Percentiles rank a stretch among this genome's conserved stretches.
These are phyloP conservation scores for Talaromyces sp. DNA, from an alignment of 2,329 filamentous ascomycete species.

Conservation along the genomic window DNA sequence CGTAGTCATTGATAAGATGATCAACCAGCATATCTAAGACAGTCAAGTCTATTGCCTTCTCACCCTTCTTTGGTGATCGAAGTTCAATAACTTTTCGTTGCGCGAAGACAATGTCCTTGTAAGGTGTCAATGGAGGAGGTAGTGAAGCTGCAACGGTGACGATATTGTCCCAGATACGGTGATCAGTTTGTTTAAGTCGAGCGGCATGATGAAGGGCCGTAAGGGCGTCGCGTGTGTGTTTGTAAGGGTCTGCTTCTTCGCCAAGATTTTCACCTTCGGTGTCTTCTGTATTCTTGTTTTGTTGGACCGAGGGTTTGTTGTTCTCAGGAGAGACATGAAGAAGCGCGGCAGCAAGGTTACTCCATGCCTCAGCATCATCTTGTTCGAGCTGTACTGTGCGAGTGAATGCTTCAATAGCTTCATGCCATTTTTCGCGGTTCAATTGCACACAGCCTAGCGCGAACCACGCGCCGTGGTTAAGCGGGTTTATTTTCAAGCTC, in stretches of 20 bases:
- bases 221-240: slow-evolving; percentile 68
- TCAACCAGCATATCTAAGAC: slow-evolving; percentile 68
- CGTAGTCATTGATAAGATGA: slow-evolving; percentile 56
- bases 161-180: slow-evolving; percentile 95
- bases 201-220: slow-evolving; percentile 83
- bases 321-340: slow-evolving; percentile 46
- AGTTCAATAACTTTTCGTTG: slow-evolving; percentile 71
- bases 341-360: slow-evolving; percentile 82
- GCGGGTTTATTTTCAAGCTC: slow-evolving; percentile 70
- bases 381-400: slow-evolving; percentile 81
- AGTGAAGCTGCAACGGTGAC: slow-evolving; percentile 78
- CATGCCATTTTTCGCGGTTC: slow-evolving; percentile 68
- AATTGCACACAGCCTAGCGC: slow-evolving; percentile 83
- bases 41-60: slow-evolving; percentile 70
- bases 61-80: slow-evolving; percentile 59
- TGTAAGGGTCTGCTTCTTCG: slow-evolving; percentile 47
- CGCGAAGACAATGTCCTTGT: slow-evolving; percentile 69
- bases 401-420: slow-evolving; percentile 77
- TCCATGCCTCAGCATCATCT: slow-evolving; percentile 87
- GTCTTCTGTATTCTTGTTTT: slow-evolving; percentile 20
- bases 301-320: slow-evolving; percentile 25
- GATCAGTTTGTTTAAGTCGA: slow-evolving; percentile 74
- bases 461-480: slow-evolving; percentile 83
- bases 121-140: slow-evolving; percentile 59
- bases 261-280: slow-evolving; percentile 25